These are phyloP conservation scores for Magnusiomyces ingens DNA, from an alignment of 1,139 yeast genomes.

Conservation along the genomic window DNA sequence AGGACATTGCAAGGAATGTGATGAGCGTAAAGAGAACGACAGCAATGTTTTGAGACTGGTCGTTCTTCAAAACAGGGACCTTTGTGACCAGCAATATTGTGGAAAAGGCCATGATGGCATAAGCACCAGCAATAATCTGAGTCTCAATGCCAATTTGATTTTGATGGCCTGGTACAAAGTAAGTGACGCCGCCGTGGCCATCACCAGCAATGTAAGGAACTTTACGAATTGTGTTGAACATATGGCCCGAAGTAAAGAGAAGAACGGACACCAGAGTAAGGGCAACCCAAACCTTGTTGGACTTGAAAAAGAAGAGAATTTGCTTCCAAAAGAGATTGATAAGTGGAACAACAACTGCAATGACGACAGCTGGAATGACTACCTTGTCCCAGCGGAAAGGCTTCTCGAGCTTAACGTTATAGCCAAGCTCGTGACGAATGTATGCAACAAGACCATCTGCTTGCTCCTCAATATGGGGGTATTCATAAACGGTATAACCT, in stretches of 20 bases:
- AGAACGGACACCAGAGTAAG: conserved; percentile 53
- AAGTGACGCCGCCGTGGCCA: conserved; percentile 50
- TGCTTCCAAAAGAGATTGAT: conserved; percentile 28
- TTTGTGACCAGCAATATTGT: conserved; percentile 43
- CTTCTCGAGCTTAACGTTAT: conserved; percentile 42
- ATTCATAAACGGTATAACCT: conserved; percentile 41
- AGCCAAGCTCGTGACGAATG: conserved; percentile 39
- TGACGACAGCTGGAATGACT: conserved; percentile 40
- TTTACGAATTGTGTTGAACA: conserved; percentile 83
- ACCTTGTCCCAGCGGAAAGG: conserved; percentile 53
- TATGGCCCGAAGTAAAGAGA: conserved; percentile 79
- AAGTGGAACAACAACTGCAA: conserved; percentile 19
- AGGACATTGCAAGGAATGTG: conserved; percentile 44
- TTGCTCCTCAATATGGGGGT: conserved; percentile 51
- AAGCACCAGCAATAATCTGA: conserved; percentile 39
- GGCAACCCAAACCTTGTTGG: conserved; percentile 61
- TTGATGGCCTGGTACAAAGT: conserved; percentile 64
- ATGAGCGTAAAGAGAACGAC: conserved; percentile 38
- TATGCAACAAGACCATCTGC: conserved; percentile 35
- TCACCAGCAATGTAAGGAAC: conserved; percentile 61
- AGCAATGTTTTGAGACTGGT: conserved; percentile 42
- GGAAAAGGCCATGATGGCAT: conserved; percentile 36
- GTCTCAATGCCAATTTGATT: conserved; percentile 61
- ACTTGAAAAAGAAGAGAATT: conserved; percentile 31
- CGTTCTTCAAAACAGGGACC: conserved; percentile 42